A percentile compares a stretch with the other conserved stretches of the same genome.
These are phyloP conservation scores for Gonium pectorale DNA, from an alignment of 139 green algal species.

Conservation along the genomic window DNA sequence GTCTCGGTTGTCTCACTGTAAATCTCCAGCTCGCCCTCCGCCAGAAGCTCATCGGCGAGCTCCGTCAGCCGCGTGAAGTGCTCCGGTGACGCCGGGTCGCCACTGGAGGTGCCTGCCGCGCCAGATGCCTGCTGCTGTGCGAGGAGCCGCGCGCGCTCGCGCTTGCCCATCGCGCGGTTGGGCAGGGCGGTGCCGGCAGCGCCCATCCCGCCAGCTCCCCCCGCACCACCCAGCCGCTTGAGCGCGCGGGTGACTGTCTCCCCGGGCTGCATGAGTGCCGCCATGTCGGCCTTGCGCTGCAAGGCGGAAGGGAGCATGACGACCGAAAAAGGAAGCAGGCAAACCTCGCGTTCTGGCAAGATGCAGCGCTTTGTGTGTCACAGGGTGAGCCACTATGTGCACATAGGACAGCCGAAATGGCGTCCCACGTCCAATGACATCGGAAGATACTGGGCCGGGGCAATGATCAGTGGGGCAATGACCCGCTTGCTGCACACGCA, in stretches of 20 bases:
- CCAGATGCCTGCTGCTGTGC: constrained; percentile 46
- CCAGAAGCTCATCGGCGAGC: constrained; percentile 59
- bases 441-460: too few species aligned
- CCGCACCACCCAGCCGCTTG: constrained; percentile 73
- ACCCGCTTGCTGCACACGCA: too few species aligned
- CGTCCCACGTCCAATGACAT: too few species aligned
- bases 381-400: too few species aligned
- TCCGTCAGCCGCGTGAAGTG: constrained; percentile 56
- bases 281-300: constrained; percentile 59
- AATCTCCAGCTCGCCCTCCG: constrained; percentile 53
- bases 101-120: not conserved
- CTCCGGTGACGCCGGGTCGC: not conserved
- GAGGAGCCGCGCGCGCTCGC: constrained; percentile 50
- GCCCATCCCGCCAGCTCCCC: not conserved
- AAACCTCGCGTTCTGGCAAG: too few species aligned
- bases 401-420: too few species aligned
- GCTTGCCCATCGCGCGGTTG: constrained; percentile 62
- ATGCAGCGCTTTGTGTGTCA: too few species aligned
- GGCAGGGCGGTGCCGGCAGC: not conserved
- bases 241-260: constrained; percentile 75
- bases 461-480: too few species aligned
- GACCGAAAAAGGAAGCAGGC: too few species aligned
- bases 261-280: constrained; percentile 63
- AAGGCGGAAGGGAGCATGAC: not conserved
- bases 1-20: constrained; percentile 47